Evolutionary conservation across 352 stramenopile species (phyloP), one percentile per base, ranked within the genome.

Genomic region (Aphanomyces cochlioides): DNA sequence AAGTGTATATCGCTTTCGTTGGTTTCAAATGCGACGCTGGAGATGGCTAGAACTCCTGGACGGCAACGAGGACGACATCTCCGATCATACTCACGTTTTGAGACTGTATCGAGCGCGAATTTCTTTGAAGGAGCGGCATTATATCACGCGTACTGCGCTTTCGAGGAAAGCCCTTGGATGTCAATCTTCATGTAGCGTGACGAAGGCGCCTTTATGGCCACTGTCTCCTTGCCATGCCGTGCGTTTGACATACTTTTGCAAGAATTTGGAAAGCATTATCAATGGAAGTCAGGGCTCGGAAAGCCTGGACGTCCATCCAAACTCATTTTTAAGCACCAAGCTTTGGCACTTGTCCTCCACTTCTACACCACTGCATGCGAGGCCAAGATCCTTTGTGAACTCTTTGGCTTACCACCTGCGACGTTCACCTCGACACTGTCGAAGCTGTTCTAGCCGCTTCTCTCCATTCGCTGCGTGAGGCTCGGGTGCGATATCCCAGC

Each of bases 331-430:
- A 59, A 73, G 15, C 73, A 75, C 34, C 38, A 74, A 13, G 64
- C 71, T 17, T 39, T 73, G 0, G 63, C 68, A 0, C 47, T 74
- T 4, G 12, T 73, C 1, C 48, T 77, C 7, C 39, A 65, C 2
- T 74, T 68, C 41, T 77, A 75, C 45, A 66, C 69, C 5, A 38
- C 56, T 3, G 47, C 19, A 37, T 68, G 65, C 43, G 57, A 66
- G 28, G 17, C 47, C 34, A 67, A n/a, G 47, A 47, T 34, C 39
- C 47, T 77, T 57, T 58, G 60, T 19, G 12, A 56, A 3, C 56
- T 72, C 1, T 75, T 75, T 34, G 64, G 64, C 3, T 5, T 74
- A 3, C 41, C 64, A 0, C 61, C 66, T 17, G 56, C 38, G 3
- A 74, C 41, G 0, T 45, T 77, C 1, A 15, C 54, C 39, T 13